Base-by-base conservation (phyloP, 2,329 filamentous ascomycete species). In the Fusarium sp. region DNA sequence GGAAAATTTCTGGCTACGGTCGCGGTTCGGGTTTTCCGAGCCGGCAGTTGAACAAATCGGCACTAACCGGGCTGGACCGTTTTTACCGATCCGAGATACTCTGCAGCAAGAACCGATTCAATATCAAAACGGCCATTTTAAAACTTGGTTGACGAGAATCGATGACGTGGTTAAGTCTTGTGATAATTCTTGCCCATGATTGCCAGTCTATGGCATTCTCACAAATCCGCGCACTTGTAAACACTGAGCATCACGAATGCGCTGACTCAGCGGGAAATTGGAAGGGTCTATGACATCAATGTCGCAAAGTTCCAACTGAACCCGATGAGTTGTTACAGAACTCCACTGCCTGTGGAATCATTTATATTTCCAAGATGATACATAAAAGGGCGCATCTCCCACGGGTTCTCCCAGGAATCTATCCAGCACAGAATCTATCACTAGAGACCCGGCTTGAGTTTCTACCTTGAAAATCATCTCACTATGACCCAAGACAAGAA, bases 211-310 rank as follows among this genome's bases (percentile, higher is more conserved):
- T 13, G 7, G 31, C 6, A 28, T 7, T 36, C 17, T 22, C 1
- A 11, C 14, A 22, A 4, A 4, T 8, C 36, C 15, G 26, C 26
- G n/a, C 1, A 41, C 1, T 7, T 5, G 26, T 55, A 26, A 36
- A 42, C 9, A 7, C 17, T 3, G 5, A 24, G 6, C 12, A 42
- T 6, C 8, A 10, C 13, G 10, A 18, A 15, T 8, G 22, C 48
- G 61, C 42, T 66, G 49, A 66, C 2, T 66, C 24, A 66, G 63
- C 63, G 61, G 42, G 12, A 49, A 66, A 66, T 49, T 11, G 0
- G 2, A 22, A 11, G 24, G 15, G 13, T 52, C 13, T 10, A 54
- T 39, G 58, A 33, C 45, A 35, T 20, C 5, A 36, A 18, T 6
- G 6, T 13, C 20, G 20, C 15, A n/a, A 44, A 15, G 10, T 18